A percentile compares a stretch with the other conserved stretches of the same genome.
phyloP scores from a whole-genome alignment of 768 basidiomycete genomes.

The Coprinellus micaceus region DNA sequence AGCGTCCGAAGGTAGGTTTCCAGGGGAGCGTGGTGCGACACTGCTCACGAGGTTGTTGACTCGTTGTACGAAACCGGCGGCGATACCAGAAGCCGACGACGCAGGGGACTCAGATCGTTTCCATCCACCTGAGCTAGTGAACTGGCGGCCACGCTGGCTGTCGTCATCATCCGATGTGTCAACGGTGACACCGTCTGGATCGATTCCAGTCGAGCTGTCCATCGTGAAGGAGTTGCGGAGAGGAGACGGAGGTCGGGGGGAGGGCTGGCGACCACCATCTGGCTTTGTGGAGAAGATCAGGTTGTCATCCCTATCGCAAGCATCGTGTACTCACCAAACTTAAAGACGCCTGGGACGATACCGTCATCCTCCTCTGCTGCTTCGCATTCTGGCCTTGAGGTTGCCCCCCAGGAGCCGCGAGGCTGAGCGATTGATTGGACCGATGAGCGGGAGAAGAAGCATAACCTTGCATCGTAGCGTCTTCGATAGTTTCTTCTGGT shows the following conservation, averaged over 20 bases:
- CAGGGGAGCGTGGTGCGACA: slow-evolving; percentile 39
- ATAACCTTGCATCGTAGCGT: background rate
- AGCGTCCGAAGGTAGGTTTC: slow-evolving; percentile 57
- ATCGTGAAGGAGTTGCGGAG: slow-evolving; percentile 61
- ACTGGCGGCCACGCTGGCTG: slow-evolving; percentile 26
- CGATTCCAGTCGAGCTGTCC: slow-evolving; percentile 56
- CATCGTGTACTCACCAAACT: background rate
- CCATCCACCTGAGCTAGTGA: no score
- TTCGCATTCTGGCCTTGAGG: slow-evolving; percentile 11
- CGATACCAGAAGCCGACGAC: slow-evolving; percentile 71
- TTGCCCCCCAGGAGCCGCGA: slow-evolving; percentile 15
- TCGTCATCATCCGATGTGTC: slow-evolving; percentile 41
- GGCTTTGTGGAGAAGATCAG: slow-evolving; percentile 25
- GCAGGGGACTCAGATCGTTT: slow-evolving; percentile 56
- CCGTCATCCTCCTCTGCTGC: background rate
- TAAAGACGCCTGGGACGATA: background rate
- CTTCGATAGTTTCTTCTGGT: background rate
- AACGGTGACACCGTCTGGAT: slow-evolving; percentile 43
- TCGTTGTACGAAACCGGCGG: slow-evolving; percentile 69
- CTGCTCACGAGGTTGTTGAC: slow-evolving; percentile 65
- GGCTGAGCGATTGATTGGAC: slow-evolving; percentile 4
- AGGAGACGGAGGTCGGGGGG: slow-evolving; percentile 65
- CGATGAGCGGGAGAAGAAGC: slow-evolving; percentile 3
- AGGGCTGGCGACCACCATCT: slow-evolving; percentile 33
- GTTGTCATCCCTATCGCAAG: background rate